Conservation (phyloP, 1,139 yeast genomes). For the Taphrina pruni region DNA sequence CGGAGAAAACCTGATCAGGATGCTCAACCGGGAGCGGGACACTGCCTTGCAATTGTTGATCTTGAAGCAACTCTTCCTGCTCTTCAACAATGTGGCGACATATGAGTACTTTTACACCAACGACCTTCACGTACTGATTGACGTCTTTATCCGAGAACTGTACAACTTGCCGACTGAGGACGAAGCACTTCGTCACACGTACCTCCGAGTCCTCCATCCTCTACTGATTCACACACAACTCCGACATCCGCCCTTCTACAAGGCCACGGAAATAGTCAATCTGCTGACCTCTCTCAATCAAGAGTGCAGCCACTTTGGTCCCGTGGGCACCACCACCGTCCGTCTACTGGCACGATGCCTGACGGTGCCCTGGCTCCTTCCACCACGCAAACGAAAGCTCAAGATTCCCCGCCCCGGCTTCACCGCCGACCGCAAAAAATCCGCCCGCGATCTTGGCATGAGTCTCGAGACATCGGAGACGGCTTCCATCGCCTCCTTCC, state of each 20-base stretch:
- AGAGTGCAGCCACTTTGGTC: conserved; percentile 42
- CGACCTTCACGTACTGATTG: conserved; percentile 84
- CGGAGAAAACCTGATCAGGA: conserved; percentile 63
- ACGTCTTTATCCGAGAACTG: conserved; percentile 80
- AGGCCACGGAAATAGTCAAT: conserved; percentile 61
- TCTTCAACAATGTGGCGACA: conserved; percentile 71
- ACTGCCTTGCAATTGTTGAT: conserved; percentile 75
- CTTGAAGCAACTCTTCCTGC: conserved; percentile 73
- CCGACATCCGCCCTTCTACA: conserved; percentile 60
- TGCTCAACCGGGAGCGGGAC: conserved; percentile 79
- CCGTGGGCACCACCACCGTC: conserved; percentile 46
- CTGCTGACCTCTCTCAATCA: conserved; percentile 53
- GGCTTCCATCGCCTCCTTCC: conserved; percentile 25
- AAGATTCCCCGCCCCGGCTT: conserved; percentile 9
- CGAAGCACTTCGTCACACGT: conserved; percentile 65
- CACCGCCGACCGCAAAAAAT: conserved; percentile 24
- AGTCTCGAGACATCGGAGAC: conserved; percentile 13
- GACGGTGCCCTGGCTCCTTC: conserved; percentile 45
- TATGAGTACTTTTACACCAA: conserved; percentile 76
- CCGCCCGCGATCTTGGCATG: conserved; percentile 26
- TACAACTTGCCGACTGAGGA: conserved; percentile 64
- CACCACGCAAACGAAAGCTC: conserved; percentile 29
- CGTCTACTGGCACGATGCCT: conserved; percentile 46
- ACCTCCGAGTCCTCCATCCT: conserved; percentile 76
- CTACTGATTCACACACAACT: conserved; percentile 71